Evolutionary conservation across 192 early-diverging fungal genomes (phyloP).

Genomic region (Entophlyctis luteolus): DNA sequence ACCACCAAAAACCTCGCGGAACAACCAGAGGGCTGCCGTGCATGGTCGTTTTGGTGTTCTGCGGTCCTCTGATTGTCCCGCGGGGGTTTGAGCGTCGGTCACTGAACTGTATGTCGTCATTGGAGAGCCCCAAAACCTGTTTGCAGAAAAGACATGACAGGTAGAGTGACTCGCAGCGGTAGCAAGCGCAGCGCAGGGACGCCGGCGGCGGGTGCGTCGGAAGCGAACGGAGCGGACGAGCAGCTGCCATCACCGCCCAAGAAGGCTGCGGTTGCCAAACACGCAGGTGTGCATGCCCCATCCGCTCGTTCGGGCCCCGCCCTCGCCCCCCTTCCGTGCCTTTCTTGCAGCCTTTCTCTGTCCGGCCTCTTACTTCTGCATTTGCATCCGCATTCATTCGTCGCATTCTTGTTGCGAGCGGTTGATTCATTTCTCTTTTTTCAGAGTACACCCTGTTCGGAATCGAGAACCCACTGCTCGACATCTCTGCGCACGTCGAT

Average conservation of each 20-base stretch:
- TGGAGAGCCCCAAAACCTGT: no score
- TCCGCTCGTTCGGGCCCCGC: not conserved
- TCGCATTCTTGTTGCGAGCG: not conserved
- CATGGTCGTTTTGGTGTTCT: no score
- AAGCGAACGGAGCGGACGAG: not conserved
- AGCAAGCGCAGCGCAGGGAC: conserved; percentile 4
- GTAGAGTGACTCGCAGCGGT: not conserved
- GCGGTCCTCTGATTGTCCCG: no score
- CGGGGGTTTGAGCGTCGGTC: no score
- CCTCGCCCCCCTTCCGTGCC: not conserved
- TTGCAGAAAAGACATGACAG: no score
- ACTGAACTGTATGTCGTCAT: no score
- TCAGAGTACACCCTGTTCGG: conserved; percentile 65
- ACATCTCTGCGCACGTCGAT: conserved; percentile 84
- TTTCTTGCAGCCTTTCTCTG: not conserved
- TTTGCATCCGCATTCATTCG: not conserved
- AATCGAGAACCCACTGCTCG: conserved; percentile 96
- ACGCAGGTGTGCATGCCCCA: no score
- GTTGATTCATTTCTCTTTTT: not conserved
- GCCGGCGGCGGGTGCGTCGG: no score
- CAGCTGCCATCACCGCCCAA: not conserved
- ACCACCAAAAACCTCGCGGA: no score
- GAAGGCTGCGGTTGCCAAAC: not conserved
- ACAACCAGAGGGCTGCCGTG: no score
- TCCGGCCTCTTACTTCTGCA: not conserved